Evolutionary conservation across 108 stramenopile genomes (phyloP), one percentile per base, ranked within the genome.

Genomic region (Mediolabrus comicus): DNA sequence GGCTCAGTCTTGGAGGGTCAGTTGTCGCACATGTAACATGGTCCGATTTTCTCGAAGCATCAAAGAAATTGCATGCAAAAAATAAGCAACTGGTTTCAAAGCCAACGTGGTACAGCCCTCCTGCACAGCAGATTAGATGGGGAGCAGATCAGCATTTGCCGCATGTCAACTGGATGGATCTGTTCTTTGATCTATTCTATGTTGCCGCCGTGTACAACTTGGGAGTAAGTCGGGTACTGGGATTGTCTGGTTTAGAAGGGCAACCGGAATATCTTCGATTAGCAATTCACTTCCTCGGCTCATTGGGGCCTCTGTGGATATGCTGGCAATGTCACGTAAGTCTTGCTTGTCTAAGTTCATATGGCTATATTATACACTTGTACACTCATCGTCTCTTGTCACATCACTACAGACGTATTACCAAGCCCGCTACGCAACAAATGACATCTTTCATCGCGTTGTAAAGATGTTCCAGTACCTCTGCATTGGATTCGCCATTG

Each of bases 141-240:
- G 74, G 72, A 28, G 81, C 72, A 3, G 36, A 46, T n/a, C 73
- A 79, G 29, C 29, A 72, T 19, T 34, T 84, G n/a, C 86, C 83
- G 4, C 62, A 72, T 43, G 69, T 75, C 41, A 83, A 87, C 63
- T 87, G 86, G 86, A 83, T 82, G 49, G 76, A 86, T 58, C 51
- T 86, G 24, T 86, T 83, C 62, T 87, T 87, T 59, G 86, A 87
- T 71, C 53, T 87, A 3, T 84, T 85, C 29, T 87, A 80, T 65
- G 84, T 87, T 12, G 87, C 71, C 10, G 83, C 79, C 10, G 70
- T 77, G 12, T 87, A 83, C 56, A 87, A 87, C 51, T 56, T 85
- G 32, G 25, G 35, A 67, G 66, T 46, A 11, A 46, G 39, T 13
- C n/a, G 39, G n/a, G 39, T 39, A 39, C 16, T 39, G 3, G 13